These are phyloP conservation scores for Malassezia slooffiae DNA, from an alignment of 1,284 basidiomycete species.

Conservation along the genomic window DNA sequence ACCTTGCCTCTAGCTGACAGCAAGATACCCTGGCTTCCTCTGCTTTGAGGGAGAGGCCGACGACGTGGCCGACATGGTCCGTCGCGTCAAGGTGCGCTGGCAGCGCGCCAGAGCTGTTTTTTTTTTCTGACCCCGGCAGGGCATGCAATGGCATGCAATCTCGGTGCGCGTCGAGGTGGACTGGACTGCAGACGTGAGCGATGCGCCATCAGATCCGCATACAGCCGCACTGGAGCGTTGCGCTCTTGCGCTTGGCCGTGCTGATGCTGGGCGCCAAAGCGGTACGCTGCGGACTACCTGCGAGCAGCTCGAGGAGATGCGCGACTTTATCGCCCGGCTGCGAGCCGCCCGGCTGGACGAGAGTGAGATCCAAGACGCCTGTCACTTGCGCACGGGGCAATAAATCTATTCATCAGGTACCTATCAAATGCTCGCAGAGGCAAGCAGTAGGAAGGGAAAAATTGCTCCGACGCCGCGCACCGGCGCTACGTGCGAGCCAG, in stretches of 20 bases:
- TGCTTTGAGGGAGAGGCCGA: constrained; percentile 17
- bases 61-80: constrained; percentile 19
- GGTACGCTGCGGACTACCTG: constrained; percentile 1
- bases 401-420: no score
- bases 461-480: constrained; percentile 6
- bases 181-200: no score
- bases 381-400: constrained; percentile 9
- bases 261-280: no score
- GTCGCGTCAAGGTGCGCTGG: constrained; percentile 16
- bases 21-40: constrained; percentile 22
- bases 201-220: not conserved
- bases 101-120: not conserved
- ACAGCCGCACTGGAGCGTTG: constrained; percentile 2
- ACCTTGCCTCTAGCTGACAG: no score
- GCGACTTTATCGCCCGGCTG: constrained; percentile 11
- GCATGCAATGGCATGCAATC: constrained; percentile 16
- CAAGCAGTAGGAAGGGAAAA: no score
- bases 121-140: not conserved
- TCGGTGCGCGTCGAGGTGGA: constrained; percentile 7
- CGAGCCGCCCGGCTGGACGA: constrained; percentile 1
- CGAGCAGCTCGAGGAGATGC: constrained; percentile 6
- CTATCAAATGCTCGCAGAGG: no score
- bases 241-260: not conserved
- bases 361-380: constrained; percentile 12
- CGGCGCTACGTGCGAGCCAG: not conserved